Evolutionary conservation across 305 asterid genomes (phyloP).

Genomic region (Coffea humblotiana): DNA sequence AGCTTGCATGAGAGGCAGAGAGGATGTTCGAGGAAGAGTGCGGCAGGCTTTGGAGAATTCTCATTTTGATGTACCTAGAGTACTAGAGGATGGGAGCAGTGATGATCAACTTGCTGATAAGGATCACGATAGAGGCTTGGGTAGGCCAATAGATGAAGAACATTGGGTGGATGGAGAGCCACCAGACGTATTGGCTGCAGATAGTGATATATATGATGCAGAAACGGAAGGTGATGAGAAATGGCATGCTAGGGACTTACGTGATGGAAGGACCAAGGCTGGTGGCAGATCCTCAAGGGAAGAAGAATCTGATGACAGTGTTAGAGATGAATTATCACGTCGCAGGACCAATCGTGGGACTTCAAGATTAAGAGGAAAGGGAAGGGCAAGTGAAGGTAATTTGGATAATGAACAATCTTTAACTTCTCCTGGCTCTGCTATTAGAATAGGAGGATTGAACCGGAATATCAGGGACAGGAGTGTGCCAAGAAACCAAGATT

Average conservation of each 20-base stretch:
- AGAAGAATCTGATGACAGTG: constrained; percentile 70
- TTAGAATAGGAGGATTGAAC: constrained; percentile 63
- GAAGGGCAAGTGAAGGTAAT: constrained; percentile 63
- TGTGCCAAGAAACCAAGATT: constrained; percentile 51
- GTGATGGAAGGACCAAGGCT: constrained; percentile 58
- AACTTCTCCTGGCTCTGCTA: constrained; percentile 74
- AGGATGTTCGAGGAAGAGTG: constrained; percentile 68
- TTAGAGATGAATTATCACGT: constrained; percentile 68
- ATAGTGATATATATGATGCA: constrained; percentile 48
- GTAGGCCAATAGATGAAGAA: constrained; percentile 55
- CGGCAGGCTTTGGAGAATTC: constrained; percentile 58
- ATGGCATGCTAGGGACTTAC: constrained; percentile 48
- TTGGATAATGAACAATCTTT: constrained; percentile 65
- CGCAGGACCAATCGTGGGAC: constrained; percentile 64
- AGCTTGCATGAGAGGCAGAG: constrained; percentile 55
- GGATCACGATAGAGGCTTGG: constrained; percentile 49
- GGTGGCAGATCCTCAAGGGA: constrained; percentile 66
- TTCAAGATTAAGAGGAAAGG: constrained; percentile 63
- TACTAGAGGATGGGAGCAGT: constrained; percentile 41
- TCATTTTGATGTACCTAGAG: constrained; percentile 50
- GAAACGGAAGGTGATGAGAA: constrained; percentile 71
- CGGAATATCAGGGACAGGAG: constrained; percentile 62
- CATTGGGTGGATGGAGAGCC: constrained; percentile 65
- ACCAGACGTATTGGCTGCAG: constrained; percentile 44
- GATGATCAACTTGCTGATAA: constrained; percentile 44